phyloP scores from a whole-genome alignment of 1,284 basidiomycete species.

The Waitea zeae region DNA sequence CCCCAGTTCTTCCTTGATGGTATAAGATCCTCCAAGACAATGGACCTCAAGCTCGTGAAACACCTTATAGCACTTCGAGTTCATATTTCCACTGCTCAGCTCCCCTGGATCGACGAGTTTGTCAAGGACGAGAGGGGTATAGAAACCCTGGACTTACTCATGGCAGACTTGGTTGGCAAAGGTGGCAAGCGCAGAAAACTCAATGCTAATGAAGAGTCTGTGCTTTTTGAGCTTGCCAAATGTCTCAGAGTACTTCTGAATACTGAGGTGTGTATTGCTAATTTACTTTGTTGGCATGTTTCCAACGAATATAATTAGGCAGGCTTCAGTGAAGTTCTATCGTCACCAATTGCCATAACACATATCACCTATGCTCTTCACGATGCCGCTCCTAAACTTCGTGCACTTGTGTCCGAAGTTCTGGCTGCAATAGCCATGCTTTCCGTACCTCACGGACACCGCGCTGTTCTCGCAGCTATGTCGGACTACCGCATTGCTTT shows the following conservation, averaged over 20 bases:
- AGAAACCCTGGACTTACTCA: constrained; percentile 35
- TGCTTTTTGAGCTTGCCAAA: constrained; percentile 60
- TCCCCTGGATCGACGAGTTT: constrained; percentile 70
- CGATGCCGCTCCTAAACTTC: constrained; percentile 49
- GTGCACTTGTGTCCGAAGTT: constrained; percentile 59
- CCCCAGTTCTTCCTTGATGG: constrained; percentile 45
- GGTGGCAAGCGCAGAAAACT: constrained; percentile 38
- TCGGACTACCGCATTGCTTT: constrained; percentile 64
- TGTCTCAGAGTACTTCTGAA: constrained; percentile 75
- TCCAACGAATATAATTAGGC: constrained; percentile 23
- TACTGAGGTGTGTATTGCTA: constrained; percentile 43
- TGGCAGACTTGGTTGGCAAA: constrained; percentile 44
- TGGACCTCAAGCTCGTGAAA: constrained; percentile 51
- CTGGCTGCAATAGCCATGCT: constrained; percentile 74
- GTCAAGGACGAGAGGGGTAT: constrained; percentile 50
- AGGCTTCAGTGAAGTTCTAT: constrained; percentile 58
- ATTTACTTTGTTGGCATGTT: constrained; percentile 4
- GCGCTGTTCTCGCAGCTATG: constrained; percentile 57
- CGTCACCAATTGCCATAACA: constrained; percentile 49
- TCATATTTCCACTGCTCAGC: constrained; percentile 67
- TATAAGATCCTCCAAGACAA: constrained; percentile 30
- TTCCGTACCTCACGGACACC: constrained; percentile 55
- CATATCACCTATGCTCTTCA: constrained; percentile 62
- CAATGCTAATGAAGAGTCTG: constrained; percentile 47
- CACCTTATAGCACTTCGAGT: constrained; percentile 75